A percentile compares a stretch with the other conserved stretches of the same genome.
These are phyloP conservation scores for Brassica nigra DNA, from an alignment of 345 rosid species.

Conservation along the genomic window DNA sequence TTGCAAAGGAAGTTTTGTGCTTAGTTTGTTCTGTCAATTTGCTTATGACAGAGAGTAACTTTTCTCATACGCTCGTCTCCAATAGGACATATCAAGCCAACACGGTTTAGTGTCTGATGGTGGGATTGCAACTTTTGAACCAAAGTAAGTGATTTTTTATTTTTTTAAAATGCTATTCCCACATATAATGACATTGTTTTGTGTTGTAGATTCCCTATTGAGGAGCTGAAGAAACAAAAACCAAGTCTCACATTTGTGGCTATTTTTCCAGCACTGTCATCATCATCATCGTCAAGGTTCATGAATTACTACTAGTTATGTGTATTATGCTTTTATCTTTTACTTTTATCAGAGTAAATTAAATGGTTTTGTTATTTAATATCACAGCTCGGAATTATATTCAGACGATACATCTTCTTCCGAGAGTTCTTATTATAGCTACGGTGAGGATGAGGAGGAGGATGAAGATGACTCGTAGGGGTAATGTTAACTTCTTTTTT, in stretches of 20 bases:
- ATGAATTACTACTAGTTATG: slow-evolving; percentile 1
- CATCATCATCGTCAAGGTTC: slow-evolving; percentile 27
- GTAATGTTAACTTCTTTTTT: not conserved
- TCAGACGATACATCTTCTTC: slow-evolving; percentile 15
- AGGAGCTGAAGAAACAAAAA: slow-evolving; percentile 66
- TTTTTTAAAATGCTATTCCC: not conserved
- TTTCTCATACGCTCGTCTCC: slow-evolving; percentile 4
- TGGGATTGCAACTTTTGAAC: slow-evolving; percentile 60
- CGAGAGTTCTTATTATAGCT: slow-evolving; percentile 8
- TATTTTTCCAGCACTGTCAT: slow-evolving; percentile 47
- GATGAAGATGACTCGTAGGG: not conserved
- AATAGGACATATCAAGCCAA: slow-evolving; percentile 70
- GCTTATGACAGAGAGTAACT: not conserved
- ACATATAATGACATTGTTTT: slow-evolving; percentile 4
- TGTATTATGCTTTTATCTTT: not conserved
- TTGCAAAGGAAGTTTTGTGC: slow-evolving; percentile 23
- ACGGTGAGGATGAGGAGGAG: slow-evolving; percentile 16
- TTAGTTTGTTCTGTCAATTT: not conserved
- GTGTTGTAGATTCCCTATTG: slow-evolving; percentile 63
- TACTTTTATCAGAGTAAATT: not conserved
- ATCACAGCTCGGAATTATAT: slow-evolving; percentile 30
- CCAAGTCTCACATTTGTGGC: slow-evolving; percentile 68
- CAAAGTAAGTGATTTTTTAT: slow-evolving; percentile 48
- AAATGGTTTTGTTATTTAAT: slow-evolving; percentile 4
- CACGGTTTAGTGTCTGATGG: slow-evolving; percentile 73